phyloP scores from a whole-genome alignment of 2,329 filamentous ascomycete genomes.

The Cadophora sp. region DNA sequence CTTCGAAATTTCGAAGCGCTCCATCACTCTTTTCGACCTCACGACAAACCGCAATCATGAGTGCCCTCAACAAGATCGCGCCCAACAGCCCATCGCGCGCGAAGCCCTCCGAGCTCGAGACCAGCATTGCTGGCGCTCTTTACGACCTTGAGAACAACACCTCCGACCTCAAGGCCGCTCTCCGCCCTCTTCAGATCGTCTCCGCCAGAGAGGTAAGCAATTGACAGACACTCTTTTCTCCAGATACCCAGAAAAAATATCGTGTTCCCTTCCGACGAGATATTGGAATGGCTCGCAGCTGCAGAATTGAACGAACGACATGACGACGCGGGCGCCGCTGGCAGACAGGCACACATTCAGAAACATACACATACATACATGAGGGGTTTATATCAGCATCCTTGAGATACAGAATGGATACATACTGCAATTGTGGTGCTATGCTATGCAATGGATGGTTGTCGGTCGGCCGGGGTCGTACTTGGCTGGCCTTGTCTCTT shows the following conservation, averaged over 20 bases:
- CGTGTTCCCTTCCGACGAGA: not conserved
- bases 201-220: conserved; percentile 97
- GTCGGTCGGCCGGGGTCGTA: conserved; percentile 35
- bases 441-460: conserved; percentile 33
- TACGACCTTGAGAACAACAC: conserved; percentile 99
- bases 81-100: conserved; percentile 94
- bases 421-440: conserved; percentile 29
- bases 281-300: conserved; percentile 25
- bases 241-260: not conserved
- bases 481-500: not conserved
- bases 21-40: not conserved
- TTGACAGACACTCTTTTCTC: conserved; percentile 33
- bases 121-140: conserved; percentile 93
- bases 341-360: conserved; percentile 33
- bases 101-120: conserved; percentile 97
- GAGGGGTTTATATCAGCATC: conserved; percentile 32
- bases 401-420: conserved; percentile 40
- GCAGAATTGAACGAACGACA: conserved; percentile 27
- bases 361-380: conserved; percentile 7
- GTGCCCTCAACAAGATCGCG: conserved; percentile 96
- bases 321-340: conserved; percentile 36
- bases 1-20: conserved; percentile 16
- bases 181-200: conserved; percentile 98
- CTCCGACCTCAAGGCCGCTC: conserved; percentile 92
- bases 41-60: conserved; percentile 60